Base-by-base conservation (phyloP, 2,329 filamentous ascomycete species). In the Nemania serpens region DNA sequence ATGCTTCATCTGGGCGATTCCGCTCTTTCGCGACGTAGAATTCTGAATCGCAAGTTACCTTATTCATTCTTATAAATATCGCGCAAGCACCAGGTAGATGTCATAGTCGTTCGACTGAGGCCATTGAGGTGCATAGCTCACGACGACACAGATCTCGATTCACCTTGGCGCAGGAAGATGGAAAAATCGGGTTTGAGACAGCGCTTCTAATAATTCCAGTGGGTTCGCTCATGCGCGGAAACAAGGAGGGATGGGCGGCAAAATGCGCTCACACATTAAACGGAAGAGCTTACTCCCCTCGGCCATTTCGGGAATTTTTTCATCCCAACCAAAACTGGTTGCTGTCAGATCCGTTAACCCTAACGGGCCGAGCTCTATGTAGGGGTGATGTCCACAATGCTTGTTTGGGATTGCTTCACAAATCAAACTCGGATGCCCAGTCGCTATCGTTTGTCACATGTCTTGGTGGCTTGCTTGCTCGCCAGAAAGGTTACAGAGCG, bases 331-430 rank as follows among this genome's bases (percentile, higher is more conserved):
- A 20, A 47, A 54, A 29, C 10, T 25, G 36, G 49, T 15, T 45
- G 20, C n/a, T 22, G 33, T 25, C n/a, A 39, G 54, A 59, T 53
- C 65, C 58, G 63, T 56, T 69, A 13, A 64, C 62, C 64, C 43
- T 66, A 71, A 71, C 65, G 68, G 69, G 62, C 70, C 71, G 69
- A 70, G 69, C 64, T 61, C 51, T 17, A 66, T 61, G 68, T 65
- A 67, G 63, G 61, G 66, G 70, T 62, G 3, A 68, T 69, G 64
- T 70, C 67, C 71, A 68, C 67, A 69, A 58, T 66, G 57, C 61
- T 61, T 69, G 61, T 63, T 61, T 68, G 33, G 48, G 50, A 46
- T 49, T 46, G 49, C 53, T 46, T 51, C 57, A 53, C 57, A 64
- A n/a, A 46, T 45, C 61, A 64, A 65, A 61, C 64, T 61, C 64